A percentile compares a stretch with the other conserved stretches of the same genome.
These are phyloP conservation scores for Blastobotrys persicus DNA, from an alignment of 1,139 yeast species.

Conservation along the genomic window DNA sequence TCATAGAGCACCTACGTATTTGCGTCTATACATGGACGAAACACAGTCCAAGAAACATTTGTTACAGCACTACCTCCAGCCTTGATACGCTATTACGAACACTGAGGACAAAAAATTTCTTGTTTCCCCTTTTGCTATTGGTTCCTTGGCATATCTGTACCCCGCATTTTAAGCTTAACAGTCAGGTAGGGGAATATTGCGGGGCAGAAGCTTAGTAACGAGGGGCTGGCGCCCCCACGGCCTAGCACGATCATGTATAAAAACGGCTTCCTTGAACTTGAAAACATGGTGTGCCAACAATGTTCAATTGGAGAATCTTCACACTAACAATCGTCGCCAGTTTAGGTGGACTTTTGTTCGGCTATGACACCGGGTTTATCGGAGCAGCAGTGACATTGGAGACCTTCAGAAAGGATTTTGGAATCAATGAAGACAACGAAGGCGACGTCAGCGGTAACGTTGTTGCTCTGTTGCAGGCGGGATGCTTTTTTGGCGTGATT, in stretches of 20 bases:
- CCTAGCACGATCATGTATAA: background rate
- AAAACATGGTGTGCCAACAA: background rate
- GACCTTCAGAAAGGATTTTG: slow-evolving; percentile 43
- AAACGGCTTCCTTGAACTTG: background rate
- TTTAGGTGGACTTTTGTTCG: slow-evolving; percentile 43
- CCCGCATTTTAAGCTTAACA: background rate
- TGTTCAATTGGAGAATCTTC: slow-evolving; percentile 29
- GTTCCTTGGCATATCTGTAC: no score
- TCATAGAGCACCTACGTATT: no score
- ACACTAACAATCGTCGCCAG: slow-evolving; percentile 39
- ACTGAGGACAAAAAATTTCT: no score
- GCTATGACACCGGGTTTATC: slow-evolving; percentile 48
- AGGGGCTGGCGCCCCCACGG: no score
- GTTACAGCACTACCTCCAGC: no score
- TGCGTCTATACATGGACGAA: no score
- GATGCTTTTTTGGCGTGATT: slow-evolving; percentile 47
- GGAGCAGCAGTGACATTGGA: slow-evolving; percentile 44
- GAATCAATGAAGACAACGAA: slow-evolving; percentile 28
- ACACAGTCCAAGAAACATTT: no score
- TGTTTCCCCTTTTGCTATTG: no score
- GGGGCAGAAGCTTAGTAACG: no score
- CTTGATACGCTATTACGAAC: no score
- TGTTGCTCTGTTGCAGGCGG: slow-evolving; percentile 46
- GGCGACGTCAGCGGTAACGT: slow-evolving; percentile 32
- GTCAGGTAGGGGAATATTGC: background rate